Percentiles rank a stretch among this genome's conserved stretches.
Evolutionary conservation across 768 basidiomycete genomes (phyloP).

Genomic region (Russula foetens): DNA sequence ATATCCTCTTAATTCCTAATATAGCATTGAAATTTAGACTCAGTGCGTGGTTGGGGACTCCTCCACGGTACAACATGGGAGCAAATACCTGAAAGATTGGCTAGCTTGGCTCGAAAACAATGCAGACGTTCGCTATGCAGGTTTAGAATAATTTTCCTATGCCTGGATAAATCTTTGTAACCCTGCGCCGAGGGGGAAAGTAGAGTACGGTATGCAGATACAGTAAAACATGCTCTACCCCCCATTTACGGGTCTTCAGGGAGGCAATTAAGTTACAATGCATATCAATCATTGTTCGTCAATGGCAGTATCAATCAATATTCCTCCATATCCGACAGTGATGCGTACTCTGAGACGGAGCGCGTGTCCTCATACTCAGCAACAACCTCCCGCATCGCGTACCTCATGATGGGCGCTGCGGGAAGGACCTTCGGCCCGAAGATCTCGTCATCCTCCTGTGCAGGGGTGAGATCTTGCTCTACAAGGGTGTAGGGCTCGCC

Average conservation of each 20-base stretch:
- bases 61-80: constrained; percentile 80
- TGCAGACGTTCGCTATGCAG: constrained; percentile 86
- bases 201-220: constrained; percentile 2
- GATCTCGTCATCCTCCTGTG: constrained; percentile 42
- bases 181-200: neutral
- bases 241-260: neutral
- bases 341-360: constrained; percentile 73
- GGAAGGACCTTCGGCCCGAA: constrained; percentile 73
- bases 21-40: neutral
- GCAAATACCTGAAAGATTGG: constrained; percentile 82
- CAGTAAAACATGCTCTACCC: neutral
- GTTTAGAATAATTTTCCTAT: constrained; percentile 32
- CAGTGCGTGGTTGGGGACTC: constrained; percentile 94
- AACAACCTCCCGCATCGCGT: constrained; percentile 77
- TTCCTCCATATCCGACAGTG: constrained; percentile 70
- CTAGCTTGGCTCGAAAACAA: constrained; percentile 83
- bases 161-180: neutral
- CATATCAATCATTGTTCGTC: neutral
- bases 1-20: neutral
- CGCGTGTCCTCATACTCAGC: constrained; percentile 73
- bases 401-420: constrained; percentile 73
- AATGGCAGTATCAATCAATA: constrained; percentile 32
- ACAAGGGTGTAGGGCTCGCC: constrained; percentile 32
- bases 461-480: constrained; percentile 36
- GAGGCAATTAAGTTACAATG: constrained; percentile 10